These are phyloP conservation scores for Penicillium sp. DNA, from an alignment of 2,329 filamentous ascomycete genomes.

Conservation along the genomic window DNA sequence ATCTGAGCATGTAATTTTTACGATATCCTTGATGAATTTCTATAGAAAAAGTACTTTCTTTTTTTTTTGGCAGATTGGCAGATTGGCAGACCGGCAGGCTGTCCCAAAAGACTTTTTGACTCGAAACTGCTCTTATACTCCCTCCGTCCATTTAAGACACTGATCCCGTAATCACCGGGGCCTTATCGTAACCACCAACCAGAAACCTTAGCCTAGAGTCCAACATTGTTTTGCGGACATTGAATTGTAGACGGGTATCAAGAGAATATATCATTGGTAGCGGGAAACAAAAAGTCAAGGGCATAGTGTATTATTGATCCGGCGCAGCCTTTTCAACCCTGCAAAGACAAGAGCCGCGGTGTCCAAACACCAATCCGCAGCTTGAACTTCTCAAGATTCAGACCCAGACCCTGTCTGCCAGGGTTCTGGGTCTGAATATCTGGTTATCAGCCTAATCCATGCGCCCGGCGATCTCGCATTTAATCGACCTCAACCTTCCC, in stretches of 20 bases:
- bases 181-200: neutral
- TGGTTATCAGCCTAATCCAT: neutral
- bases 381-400: neutral
- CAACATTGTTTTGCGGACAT: neutral
- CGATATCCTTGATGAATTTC: constrained; percentile 24
- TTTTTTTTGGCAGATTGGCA: constrained; percentile 9
- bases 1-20: constrained; percentile 20
- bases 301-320: constrained; percentile 11
- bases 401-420: neutral
- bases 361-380: constrained; percentile 4
- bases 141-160: no score
- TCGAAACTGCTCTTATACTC: neutral
- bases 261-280: constrained; percentile 17
- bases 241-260: constrained; percentile 19
- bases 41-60: constrained; percentile 17
- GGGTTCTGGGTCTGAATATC: neutral
- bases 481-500: constrained; percentile 46
- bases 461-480: constrained; percentile 4
- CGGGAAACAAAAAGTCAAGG: constrained; percentile 6
- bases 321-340: neutral
- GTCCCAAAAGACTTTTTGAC: neutral
- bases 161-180: neutral
- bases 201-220: neutral
- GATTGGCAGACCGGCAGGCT: constrained; percentile 1
- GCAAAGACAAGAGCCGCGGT: neutral